These are phyloP conservation scores for Ophidiomyces ophidiicola DNA, from an alignment of 2,329 filamentous ascomycete species.

Conservation along the genomic window DNA sequence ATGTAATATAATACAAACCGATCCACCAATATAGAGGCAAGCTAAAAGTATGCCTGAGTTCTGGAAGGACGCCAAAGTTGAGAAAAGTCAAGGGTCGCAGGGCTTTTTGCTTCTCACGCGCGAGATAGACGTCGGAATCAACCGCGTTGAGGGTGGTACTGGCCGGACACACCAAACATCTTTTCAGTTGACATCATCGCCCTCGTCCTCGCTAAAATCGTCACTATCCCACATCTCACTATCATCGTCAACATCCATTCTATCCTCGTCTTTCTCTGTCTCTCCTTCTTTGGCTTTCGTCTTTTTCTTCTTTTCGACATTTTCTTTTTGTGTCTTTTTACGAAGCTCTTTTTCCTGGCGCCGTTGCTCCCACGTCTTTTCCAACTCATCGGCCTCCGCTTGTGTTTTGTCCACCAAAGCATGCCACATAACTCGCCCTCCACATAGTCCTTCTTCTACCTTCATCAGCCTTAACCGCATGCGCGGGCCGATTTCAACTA, in stretches of 20 bases:
- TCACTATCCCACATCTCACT: constrained; percentile 44
- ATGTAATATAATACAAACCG: no score
- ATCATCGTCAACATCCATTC: constrained; percentile 38
- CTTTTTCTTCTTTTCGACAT: constrained; percentile 75
- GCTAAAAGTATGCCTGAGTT: no score
- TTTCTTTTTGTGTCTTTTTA: constrained; percentile 72
- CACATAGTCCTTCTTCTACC: constrained; percentile 86
- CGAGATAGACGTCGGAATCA: no score
- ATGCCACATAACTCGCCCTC: constrained; percentile 93
- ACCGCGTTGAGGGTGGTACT: no score
- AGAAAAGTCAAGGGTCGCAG: no score
- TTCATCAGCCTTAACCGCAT: constrained; percentile 85
- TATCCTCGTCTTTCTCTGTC: constrained; percentile 33
- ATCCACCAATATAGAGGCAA: no score
- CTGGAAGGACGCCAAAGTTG: no score
- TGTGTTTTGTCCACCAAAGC: constrained; percentile 80
- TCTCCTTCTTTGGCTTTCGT: constrained; percentile 42
- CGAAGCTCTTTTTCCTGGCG: constrained; percentile 70
- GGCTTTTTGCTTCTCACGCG: no score
- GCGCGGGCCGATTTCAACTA: constrained; percentile 82
- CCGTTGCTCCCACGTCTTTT: constrained; percentile 69
- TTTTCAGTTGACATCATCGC: constrained; percentile 37
- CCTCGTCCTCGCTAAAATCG: constrained; percentile 37
- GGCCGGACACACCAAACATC: no score
- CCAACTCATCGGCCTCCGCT: constrained; percentile 63